Base-by-base conservation (phyloP, 306 rosid genomes). In the Vigna nakashimae region DNA sequence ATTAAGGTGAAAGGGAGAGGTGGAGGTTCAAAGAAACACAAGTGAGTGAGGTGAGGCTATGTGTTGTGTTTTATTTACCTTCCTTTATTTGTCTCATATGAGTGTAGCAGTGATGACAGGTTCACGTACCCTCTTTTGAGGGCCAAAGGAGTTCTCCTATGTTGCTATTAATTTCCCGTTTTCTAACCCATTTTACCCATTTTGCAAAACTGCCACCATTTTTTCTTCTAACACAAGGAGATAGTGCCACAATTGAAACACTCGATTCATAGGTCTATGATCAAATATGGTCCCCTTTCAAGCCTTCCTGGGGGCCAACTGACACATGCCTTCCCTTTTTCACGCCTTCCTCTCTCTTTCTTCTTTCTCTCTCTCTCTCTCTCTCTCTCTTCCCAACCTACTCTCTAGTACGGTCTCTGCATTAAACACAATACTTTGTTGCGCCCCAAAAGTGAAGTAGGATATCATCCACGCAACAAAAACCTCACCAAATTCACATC, bases 291-390 rank as follows among this genome's bases (percentile, higher is more conserved):
- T 88, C 93, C 92, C 90, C 87, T 64, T 45, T 18, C 79, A 75
- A 48, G 84, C 55, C 78, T 78, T 86, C 83, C 67, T 76, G 80
- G 81, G 89, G 77, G 82, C 82, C 83, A 89, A 82, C 92, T 87
- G 93, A 87, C 96, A 87, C 45, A 84, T 89, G 93, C 88, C 84
- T 83, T 83, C 89, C 85, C 90, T 79, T 90, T 90, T 90, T 89
- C 94, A 90, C 91, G 90, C 96, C 91, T 85, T 83, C 30, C 74
- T 80, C 88, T 83, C 74, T 78, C 22, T 20, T 6, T 34, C 8
- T 16, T 43, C 13, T 42, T 49, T 78, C 20, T 20, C 12, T 34
- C 8, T 16, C 0, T 76, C 10, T 43, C 48, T 43, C 13, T 42
- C 55, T 7, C 56, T 10, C 24, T 70, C 52, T 49, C 66, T 62